A percentile compares a stretch with the other conserved stretches of the same genome.
Conservation (phyloP, 2,329 filamentous ascomycete genomes). For the Fusarium concolor region DNA sequence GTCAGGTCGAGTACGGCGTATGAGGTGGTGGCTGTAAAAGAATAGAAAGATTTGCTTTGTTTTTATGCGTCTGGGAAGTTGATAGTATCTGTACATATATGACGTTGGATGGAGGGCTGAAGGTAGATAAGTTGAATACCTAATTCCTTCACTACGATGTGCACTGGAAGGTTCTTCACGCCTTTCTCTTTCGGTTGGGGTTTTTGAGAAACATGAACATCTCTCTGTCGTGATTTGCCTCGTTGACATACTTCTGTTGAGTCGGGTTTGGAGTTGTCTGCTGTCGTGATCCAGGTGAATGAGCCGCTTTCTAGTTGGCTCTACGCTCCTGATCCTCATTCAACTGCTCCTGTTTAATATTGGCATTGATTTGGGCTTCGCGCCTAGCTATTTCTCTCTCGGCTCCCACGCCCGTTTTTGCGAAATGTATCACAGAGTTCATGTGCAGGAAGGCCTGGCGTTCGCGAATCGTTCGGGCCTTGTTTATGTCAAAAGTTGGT, state of each 20-base stretch:
- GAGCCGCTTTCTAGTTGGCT: slow-evolving; percentile 35
- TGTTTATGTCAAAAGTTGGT: slow-evolving; percentile 31
- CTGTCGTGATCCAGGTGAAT: background rate
- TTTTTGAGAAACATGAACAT: slow-evolving; percentile 37
- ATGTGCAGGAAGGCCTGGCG: slow-evolving; percentile 38
- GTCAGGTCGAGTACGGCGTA: slow-evolving; percentile 69
- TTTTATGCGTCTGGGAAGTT: slow-evolving; percentile 49
- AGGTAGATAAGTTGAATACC: slow-evolving; percentile 50
- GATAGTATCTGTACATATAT: slow-evolving; percentile 56
- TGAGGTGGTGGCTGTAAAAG: slow-evolving; percentile 55
- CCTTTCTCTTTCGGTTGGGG: slow-evolving; percentile 18
- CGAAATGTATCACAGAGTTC: slow-evolving; percentile 31
- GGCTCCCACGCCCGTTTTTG: slow-evolving; percentile 39
- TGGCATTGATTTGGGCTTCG: slow-evolving; percentile 33
- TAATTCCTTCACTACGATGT: slow-evolving; percentile 39
- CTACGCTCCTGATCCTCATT: slow-evolving; percentile 26
- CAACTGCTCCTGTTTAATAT: slow-evolving; percentile 40
- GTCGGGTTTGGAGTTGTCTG: background rate
- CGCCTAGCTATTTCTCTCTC: slow-evolving; percentile 38
- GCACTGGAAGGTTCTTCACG: slow-evolving; percentile 26
- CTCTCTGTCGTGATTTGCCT: slow-evolving; percentile 15
- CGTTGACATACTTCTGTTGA: slow-evolving; percentile 20
- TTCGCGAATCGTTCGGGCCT: slow-evolving; percentile 39
- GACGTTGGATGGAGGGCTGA: slow-evolving; percentile 47
- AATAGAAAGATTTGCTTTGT: slow-evolving; percentile 52